Base-by-base conservation (phyloP, 2,329 filamentous ascomycete genomes). In the Rutstroemia sp. region DNA sequence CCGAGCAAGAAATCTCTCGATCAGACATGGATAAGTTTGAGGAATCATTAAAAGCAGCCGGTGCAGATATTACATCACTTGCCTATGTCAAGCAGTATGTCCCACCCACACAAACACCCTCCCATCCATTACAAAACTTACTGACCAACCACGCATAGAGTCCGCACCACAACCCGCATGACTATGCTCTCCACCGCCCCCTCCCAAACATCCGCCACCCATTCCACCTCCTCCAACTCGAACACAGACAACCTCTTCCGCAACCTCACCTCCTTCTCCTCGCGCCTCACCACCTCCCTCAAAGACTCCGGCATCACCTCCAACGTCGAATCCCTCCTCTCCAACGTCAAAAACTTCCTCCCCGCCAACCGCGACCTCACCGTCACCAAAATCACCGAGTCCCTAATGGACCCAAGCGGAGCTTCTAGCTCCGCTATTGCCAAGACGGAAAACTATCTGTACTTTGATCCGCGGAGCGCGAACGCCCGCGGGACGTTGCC, bases 321-420 rank as follows among this genome's bases (percentile, higher is more conserved):
- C 54, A 97, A 97, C 70, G 90, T 99, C 67, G 94, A 97, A 71
- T 92, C 88, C 30, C 82, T 99, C 45, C 92, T 97, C 60, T 92
- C 90, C 5, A 92, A 92, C 45, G 92, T 99, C 68, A 99, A 97
- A 75, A 97, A 96, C 73, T 95, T 99, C 73, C 76, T 99, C n/a
- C 94, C 95, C 0, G 90, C 85, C 14, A 95, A 99, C 74, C 90
- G 92, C 66, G 95, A 99, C 69, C 81, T 97, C 9, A 97, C 94
- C 0, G 82, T 99, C 53, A 99, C 95, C 56, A 97, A 97, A 74
- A 96, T 99, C 69, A 92, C 94, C 42, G 94, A 99, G 72, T 95
- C 90, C 1, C 86, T 99, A 67, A 99, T 99, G 92, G 94, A 99
- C 68, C 94, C 94, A 0, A 81, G 90, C 47, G 84, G 90, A 10